Evolutionary conservation across 1,284 basidiomycete species (phyloP).

Genomic region (Ceratobasidium sp.): DNA sequence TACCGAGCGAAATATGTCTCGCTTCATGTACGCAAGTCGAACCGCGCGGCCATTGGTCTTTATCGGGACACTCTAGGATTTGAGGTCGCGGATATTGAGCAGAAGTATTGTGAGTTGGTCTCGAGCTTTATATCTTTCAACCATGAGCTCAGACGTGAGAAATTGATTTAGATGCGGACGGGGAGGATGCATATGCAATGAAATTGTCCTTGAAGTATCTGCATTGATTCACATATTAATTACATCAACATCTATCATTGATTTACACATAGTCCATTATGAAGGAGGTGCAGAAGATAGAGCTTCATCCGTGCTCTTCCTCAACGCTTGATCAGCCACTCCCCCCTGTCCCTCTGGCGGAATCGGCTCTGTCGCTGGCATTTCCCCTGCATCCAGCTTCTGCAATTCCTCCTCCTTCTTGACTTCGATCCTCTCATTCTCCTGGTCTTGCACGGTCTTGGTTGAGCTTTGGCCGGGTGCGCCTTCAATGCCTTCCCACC

Average conservation of each 20-base stretch:
- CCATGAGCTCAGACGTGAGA: neutral
- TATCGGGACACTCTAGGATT: conserved; percentile 89
- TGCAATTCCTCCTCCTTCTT: conserved; percentile 42
- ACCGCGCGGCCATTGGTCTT: conserved; percentile 82
- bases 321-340: conserved; percentile 10
- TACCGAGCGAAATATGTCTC: conserved; percentile 82
- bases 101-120: conserved; percentile 78
- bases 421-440: conserved; percentile 40
- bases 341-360: conserved; percentile 23
- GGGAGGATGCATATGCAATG: conserved; percentile 94
- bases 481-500: conserved; percentile 42
- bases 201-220: conserved; percentile 65
- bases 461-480: conserved; percentile 20
- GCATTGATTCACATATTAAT: conserved; percentile 22
- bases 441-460: conserved; percentile 42
- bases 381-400: conserved; percentile 36
- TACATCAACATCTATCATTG: neutral
- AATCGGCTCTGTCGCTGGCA: conserved; percentile 25
- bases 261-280: too few relatives aligned
- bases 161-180: conserved; percentile 77
- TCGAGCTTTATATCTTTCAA: neutral
- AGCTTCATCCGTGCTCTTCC: neutral
- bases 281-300: neutral
- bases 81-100: conserved; percentile 76
- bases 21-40: conserved; percentile 87